Evolutionary conservation across 768 basidiomycete species (phyloP), one percentile per base, ranked within the genome.

Genomic region (Rhodotorula sphaerocarpa): DNA sequence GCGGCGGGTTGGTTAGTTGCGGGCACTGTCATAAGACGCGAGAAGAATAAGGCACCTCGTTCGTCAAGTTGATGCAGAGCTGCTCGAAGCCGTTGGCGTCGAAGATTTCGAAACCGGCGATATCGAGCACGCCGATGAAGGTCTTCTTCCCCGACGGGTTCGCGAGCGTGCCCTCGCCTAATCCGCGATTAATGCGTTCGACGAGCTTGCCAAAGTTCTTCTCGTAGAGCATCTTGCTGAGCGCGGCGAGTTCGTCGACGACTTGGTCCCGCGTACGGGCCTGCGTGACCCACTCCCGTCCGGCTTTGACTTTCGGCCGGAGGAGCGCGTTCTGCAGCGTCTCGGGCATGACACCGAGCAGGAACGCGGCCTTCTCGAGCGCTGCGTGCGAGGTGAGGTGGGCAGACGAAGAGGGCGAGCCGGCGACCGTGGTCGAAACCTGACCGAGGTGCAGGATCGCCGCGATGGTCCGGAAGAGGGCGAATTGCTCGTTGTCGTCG

Each of bases 101-200:
- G 59, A 80, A 81, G 65, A 99, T 99, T 76, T 99, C 95, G 77
- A 99, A 99, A 14, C 95, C 95, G 11, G 95, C 95, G 55, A 99
- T 99, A 82, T 99, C 95, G 36, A 99, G 82, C 14, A 99, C 95
- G 46, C 95, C 95, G 64, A 99, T 97, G 75, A 96, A 99, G 3
- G 88, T 87, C 46, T 86, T 86, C 5, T 88, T 86, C 25, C 47
- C 28, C 5, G 39, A 43, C 21, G n/a, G 46, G 18, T 42, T 54
- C 23, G 16, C 51, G 7, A 15, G 28, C 53, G 36, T 51, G 5
- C 46, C 21, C 1, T 36, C 56, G 72, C 96, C 93, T 6, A 99
- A 80, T 2, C 92, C 92, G 33, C 83, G 83, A 75, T 99, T 99
- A 75, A 99, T 88, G 41, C 90, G 82, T 68, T 96, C 93, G 28